Base-by-base conservation (phyloP, 495 filamentous ascomycete species). In the Cercophora samala region DNA sequence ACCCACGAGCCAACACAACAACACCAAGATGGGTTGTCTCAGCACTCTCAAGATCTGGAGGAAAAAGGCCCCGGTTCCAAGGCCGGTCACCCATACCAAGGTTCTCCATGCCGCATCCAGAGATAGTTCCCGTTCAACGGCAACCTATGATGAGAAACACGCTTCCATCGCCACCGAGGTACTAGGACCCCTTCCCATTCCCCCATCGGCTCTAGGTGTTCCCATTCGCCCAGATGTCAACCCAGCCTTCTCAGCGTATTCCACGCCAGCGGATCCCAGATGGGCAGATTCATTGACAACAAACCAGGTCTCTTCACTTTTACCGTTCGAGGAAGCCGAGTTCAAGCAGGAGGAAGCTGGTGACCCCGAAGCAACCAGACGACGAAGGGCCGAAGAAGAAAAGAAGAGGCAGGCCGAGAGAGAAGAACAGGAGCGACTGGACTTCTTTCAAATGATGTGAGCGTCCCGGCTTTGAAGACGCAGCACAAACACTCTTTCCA, bases 401-500 rank as follows among this genome's bases (percentile, higher is more conserved):
- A 21, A 58, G 19, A 46, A 46, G 29, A 72, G 69, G 63, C 37
- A 46, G 37, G 66, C 70, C 21, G 68, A 69, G 26, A 29, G 66
- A 62, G 73, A 75, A 62, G 73, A 75, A 62, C 73, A 74, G 60
- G 73, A 75, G 24, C 62, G 73, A 3, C 29, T 72, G 56, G 70
- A 75, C 24, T 75, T 75, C 55, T 71, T 75, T 58, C 73, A 75
- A 64, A 72, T 72, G 73, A 66, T 75, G 66, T 75, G 66, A 72
- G n/a, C 19, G 19, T 11, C 54, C 21, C 22, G 37, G 13, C 37
- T 13, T 56, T 21, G 19, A 56, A 9, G 26, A 29, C 17, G 23
- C 23, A 60, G 23, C 58, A 60, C 54, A 21, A 5, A 56, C 19
- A 56, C 54, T 2, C 6, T 2, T 15, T 21, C 4, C n/a, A 9